These are phyloP conservation scores for Penicillium ucsense DNA, from an alignment of 495 filamentous ascomycete species.

Conservation along the genomic window DNA sequence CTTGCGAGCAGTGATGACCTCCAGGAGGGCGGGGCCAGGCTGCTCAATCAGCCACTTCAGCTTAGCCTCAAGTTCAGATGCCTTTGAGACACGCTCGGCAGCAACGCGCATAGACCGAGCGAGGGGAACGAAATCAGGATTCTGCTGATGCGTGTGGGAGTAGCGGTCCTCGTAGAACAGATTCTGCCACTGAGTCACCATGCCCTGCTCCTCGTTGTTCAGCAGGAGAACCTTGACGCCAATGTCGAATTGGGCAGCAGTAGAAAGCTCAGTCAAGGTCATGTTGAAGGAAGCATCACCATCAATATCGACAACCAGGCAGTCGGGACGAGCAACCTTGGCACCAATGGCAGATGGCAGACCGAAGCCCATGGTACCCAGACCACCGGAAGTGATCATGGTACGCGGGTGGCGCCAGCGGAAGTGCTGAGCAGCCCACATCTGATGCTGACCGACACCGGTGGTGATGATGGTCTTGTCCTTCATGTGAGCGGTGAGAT, in stretches of 20 bases:
- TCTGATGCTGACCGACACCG: constrained; percentile 94
- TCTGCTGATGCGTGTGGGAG: constrained; percentile 84
- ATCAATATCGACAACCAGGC: constrained; percentile 86
- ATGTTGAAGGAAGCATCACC: constrained; percentile 94
- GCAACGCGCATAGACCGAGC: constrained; percentile 76
- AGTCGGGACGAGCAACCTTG: constrained; percentile 81
- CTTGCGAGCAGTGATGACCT: constrained; percentile 64
- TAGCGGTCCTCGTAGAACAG: constrained; percentile 91
- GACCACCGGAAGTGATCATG: constrained; percentile 86
- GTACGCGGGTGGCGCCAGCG: constrained; percentile 82
- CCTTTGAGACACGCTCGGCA: constrained; percentile 51
- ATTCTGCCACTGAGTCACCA: constrained; percentile 96
- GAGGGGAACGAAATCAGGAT: constrained; percentile 80
- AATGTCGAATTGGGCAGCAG: constrained; percentile 84
- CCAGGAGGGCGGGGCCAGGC: constrained; percentile 66
- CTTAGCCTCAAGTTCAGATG: constrained; percentile 63
- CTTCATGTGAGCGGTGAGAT: constrained; percentile 64
- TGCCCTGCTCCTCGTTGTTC: constrained; percentile 91
- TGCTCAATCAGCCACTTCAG: constrained; percentile 82
- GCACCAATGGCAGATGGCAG: constrained; percentile 89
- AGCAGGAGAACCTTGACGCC: constrained; percentile 85
- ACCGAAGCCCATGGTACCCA: constrained; percentile 93
- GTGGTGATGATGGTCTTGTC: constrained; percentile 78
- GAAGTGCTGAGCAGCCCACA: constrained; percentile 95
- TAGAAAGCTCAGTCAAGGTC: constrained; percentile 87